Percentiles rank a stretch among this genome's conserved stretches.
phyloP scores from a whole-genome alignment of 345 rosid species.

The Lepidium sativum region DNA sequence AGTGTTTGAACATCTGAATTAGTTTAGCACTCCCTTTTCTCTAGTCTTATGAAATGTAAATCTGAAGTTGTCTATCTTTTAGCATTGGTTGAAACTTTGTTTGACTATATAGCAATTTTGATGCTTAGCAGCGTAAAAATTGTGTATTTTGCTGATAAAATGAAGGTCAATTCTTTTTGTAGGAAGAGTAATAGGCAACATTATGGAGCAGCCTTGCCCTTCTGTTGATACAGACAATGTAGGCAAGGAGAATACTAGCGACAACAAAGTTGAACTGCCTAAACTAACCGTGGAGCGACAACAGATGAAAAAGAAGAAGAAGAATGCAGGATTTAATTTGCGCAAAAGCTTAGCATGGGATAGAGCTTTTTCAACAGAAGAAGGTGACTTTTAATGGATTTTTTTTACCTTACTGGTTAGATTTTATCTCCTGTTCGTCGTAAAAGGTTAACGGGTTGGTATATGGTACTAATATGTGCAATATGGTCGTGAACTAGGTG shows the following conservation, averaged over 20 bases:
- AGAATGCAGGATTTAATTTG: conserved; percentile 63
- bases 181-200: conserved; percentile 22
- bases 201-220: conserved; percentile 9
- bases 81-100: background rate
- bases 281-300: conserved; percentile 63
- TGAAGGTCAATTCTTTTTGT: background rate
- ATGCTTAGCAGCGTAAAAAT: background rate
- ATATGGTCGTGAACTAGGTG: conserved; percentile 35
- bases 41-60: background rate
- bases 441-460: background rate
- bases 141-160: background rate
- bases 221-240: conserved; percentile 14
- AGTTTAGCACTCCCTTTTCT: background rate
- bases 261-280: conserved; percentile 36
- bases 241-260: conserved; percentile 43
- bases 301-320: conserved; percentile 86
- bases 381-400: conserved; percentile 38
- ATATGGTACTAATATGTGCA: conserved; percentile 4
- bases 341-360: conserved; percentile 95
- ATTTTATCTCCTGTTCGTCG: background rate
- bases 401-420: background rate
- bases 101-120: background rate
- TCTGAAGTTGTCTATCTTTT: background rate
- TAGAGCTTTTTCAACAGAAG: conserved; percentile 80
- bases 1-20: background rate